A percentile compares a stretch with the other conserved stretches of the same genome.
Evolutionary conservation across 208 protist species (phyloP).

Genomic region (Crithidia bombi): DNA sequence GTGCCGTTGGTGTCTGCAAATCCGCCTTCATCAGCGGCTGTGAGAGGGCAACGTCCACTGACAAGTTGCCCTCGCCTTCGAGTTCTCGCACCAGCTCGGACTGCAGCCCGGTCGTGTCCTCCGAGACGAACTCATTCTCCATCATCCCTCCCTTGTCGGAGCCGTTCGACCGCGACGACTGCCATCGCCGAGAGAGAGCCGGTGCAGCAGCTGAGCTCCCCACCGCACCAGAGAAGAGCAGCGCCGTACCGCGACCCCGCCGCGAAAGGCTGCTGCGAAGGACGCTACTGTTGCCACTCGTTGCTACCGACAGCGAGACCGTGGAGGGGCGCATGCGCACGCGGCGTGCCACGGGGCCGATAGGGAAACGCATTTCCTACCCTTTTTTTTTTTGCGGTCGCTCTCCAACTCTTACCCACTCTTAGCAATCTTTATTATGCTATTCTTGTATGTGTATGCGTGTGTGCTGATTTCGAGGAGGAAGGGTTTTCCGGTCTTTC

Average conservation of each 20-base stretch:
- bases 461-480: too few species aligned
- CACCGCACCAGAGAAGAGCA: neutral
- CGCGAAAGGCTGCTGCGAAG: neutral
- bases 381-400: neutral
- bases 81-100: conserved; percentile 66
- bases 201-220: neutral
- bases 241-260: neutral
- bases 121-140: conserved; percentile 15
- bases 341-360: conserved; percentile 6
- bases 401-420: too few species aligned
- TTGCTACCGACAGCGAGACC: neutral
- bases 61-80: conserved; percentile 50
- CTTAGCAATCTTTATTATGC: too few species aligned
- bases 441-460: too few species aligned
- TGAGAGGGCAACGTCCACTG: conserved; percentile 28
- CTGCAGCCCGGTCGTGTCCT: conserved; percentile 57
- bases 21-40: conserved; percentile 35
- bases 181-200: conserved; percentile 17
- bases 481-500: too few species aligned
- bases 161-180: conserved; percentile 20
- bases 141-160: neutral
- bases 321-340: neutral
- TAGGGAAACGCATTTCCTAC: conserved; percentile 6
- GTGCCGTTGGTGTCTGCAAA: conserved; percentile 30
- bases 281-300: neutral